phyloP scores from a whole-genome alignment of 2,329 filamentous ascomycete genomes.

The Elsinoe australis region DNA sequence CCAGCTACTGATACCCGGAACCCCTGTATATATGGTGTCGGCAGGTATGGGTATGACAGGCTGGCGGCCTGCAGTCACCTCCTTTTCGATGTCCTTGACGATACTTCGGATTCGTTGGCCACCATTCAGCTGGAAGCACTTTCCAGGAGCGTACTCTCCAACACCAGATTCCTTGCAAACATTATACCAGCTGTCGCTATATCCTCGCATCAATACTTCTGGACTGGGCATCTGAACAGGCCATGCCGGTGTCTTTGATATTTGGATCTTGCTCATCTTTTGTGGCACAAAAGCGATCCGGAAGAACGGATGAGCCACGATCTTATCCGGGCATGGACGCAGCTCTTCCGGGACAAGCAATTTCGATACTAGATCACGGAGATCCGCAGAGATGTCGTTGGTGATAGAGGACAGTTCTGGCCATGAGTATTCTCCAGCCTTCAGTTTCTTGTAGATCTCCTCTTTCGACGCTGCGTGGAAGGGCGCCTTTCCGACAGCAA shows the following conservation, averaged over 20 bases:
- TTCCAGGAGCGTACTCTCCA: conserved; percentile 41
- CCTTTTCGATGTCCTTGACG: conserved; percentile 43
- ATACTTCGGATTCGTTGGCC: conserved; percentile 43
- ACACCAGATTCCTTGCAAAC: conserved; percentile 46
- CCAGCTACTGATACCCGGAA: conserved; percentile 35
- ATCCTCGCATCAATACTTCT: conserved; percentile 39
- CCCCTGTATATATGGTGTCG: conserved; percentile 43
- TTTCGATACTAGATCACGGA: conserved; percentile 68
- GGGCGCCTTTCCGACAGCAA: conserved; percentile 91
- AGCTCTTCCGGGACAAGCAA: conserved; percentile 69
- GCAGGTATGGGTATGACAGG: conserved; percentile 44
- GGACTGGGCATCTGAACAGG: conserved; percentile 37
- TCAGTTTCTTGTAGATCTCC: conserved; percentile 66
- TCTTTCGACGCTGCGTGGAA: conserved; percentile 89
- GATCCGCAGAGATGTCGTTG: conserved; percentile 65
- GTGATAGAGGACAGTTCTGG: conserved; percentile 57
- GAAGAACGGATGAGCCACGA: conserved; percentile 76
- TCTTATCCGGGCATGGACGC: conserved; percentile 66
- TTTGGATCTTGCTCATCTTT: conserved; percentile 39
- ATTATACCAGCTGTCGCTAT: conserved; percentile 44
- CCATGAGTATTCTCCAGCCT: conserved; percentile 73
- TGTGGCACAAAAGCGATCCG: conserved; percentile 64
- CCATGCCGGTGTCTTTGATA: conserved; percentile 42
- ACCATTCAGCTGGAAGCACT: conserved; percentile 40
- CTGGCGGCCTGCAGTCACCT: conserved; percentile 41